Evolutionary conservation across 352 stramenopile genomes (phyloP), one percentile per base, ranked within the genome.

Genomic region (Globisporangium emineosum): DNA sequence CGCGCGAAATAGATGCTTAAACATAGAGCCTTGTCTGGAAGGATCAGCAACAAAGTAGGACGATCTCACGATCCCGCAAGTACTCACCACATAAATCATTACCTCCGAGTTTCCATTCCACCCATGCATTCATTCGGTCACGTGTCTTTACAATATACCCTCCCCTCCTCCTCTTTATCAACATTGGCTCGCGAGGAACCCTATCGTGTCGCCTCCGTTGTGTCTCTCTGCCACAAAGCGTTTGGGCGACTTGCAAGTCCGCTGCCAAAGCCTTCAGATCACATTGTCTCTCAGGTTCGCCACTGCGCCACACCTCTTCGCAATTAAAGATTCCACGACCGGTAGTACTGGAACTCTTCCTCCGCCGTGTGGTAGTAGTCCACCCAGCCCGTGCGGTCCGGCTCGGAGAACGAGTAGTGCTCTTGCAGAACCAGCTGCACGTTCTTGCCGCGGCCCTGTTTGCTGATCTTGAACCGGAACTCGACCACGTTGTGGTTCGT

Each of bases 301-400:
- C 40, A 6, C 19, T 19, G 17, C 42, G 23, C 5, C 42, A 23
- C 19, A 17, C 4, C 15, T 5, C 35, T 32, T 4, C 15, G 8
- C 19, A 9, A 21, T 74, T 72, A 89, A 15, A 91, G 60, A 54
- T 83, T 73, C 83, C 81, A 88, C 29, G 76, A 84, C 25, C 81
- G 77, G 56, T 89, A 88, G 70, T 81, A 94, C 47, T 86, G 78
- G 70, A 94, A 90, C 62, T 89, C 79, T 33, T 94, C 85, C 5
- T 89, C 75, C 40, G 69, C 65, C 25, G 81, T 91, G 53, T 93
- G 80, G 64, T 86, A 93, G 52, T 88, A 65, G 66, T 84, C 79
- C 49, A 88, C 62, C 78, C 79, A 90, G 27, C 78, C 79, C 3
- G 72, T 88, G 43, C 84, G 77, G 40, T 89, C 69, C 1, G 79